Base-by-base conservation (phyloP, 257 asterid genomes). In the Forsythia viridissima region DNA sequence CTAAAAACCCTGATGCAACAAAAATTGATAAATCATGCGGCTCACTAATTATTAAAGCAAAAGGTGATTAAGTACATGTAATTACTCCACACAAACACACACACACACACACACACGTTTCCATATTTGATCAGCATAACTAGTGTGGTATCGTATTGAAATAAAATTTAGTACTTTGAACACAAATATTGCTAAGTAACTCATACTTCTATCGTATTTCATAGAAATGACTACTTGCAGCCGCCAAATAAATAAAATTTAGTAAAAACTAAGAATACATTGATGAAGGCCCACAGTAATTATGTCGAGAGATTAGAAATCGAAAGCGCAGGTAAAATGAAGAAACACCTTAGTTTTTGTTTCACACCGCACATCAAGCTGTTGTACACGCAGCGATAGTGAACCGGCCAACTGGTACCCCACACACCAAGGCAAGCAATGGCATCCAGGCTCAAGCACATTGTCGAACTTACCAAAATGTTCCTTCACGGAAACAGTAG, bases 381-480 rank as follows among this genome's bases (percentile, higher is more conserved):
- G 90, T 76, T 84, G 90, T 73, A 86, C 67, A 79, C 90, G 82
- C 40, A 86, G 82, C 37, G 88, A 52, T 11, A 84, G 79, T 43
- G 80, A 36, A n/a, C 90, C 90, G 18, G 88, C 85, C 66, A 86
- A 21, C 75, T 74, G 78, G 16, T 78, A 74, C 3, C 90, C 90
- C 4, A 80, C 4, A 61, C 86, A 86, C 90, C 88, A 86, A n/a
- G 88, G 90, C 72, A 86, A 78, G 79, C 77, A 86, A 80, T 86
- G 90, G 74, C 90, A 86, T 43, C 90, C 90, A 70, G 90, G 88
- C 55, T 84, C 80, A 36, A 86, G 87, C 57, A 86, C 86, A 5
- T 82, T 81, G 42, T 86, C 78, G 77, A 84, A 86, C 85, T 80
- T 82, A 20, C 88, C 90, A 73, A 86, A 86, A 30, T 38, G 75